These are phyloP conservation scores for Kalmanozyma brasiliensis DNA, from an alignment of 1,284 basidiomycete genomes.

Conservation along the genomic window DNA sequence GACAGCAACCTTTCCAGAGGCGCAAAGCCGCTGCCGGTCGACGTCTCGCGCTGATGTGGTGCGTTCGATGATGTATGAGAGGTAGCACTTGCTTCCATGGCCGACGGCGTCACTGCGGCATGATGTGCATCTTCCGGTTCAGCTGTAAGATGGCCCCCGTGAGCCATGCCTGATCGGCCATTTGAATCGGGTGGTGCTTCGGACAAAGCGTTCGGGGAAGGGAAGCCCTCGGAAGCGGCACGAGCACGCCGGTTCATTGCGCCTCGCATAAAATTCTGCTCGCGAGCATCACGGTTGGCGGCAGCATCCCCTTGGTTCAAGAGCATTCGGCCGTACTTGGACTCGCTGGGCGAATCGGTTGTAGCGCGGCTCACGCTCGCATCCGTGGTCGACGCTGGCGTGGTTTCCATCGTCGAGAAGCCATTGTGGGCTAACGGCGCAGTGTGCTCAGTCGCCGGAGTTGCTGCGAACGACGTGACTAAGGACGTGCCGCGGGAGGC, in stretches of 20 bases:
- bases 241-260: conserved; percentile 32
- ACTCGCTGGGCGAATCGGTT: conserved; percentile 42
- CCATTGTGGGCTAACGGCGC: conserved; percentile 18
- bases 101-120: conserved; percentile 10
- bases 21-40: conserved; percentile 34
- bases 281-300: conserved; percentile 20
- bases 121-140: conserved; percentile 16
- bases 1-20: conserved; percentile 47
- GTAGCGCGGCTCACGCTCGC: conserved; percentile 12
- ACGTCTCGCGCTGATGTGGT: conserved; percentile 14
- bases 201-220: conserved; percentile 16
- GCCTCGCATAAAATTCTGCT: conserved; percentile 37
- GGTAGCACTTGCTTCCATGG: conserved; percentile 2
- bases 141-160: conserved; percentile 8
- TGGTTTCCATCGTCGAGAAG: conserved; percentile 3
- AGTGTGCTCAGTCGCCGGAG: conserved; percentile 23
- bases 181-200: conserved; percentile 18
- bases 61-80: neutral
- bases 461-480: conserved; percentile 15
- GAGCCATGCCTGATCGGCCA: conserved; percentile 1
- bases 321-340: conserved; percentile 31
- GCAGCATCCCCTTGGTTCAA: conserved; percentile 28
- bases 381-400: conserved; percentile 1
- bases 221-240: conserved; percentile 44
- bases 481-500: conserved; percentile 21